phyloP scores from a whole-genome alignment of 371 early-diverging fungal species.

The Mortierella sp. region DNA sequence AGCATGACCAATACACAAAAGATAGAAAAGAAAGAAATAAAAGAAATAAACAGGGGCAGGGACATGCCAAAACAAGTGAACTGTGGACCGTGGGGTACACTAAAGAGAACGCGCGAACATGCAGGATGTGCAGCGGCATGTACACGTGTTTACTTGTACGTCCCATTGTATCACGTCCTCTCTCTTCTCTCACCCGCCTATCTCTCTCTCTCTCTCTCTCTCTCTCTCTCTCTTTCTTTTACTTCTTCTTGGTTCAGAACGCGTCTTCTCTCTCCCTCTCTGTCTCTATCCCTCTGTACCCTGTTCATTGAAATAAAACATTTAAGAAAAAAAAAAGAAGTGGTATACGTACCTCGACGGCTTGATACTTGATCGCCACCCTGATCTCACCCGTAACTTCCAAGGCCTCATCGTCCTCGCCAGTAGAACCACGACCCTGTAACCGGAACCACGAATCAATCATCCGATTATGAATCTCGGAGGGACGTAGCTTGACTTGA shows the following conservation, averaged over 20 bases:
- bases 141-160: too few relatives aligned
- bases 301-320: too few relatives aligned
- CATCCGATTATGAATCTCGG: constrained; percentile 63
- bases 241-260: too few relatives aligned
- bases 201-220: constrained; percentile 1
- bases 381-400: constrained; percentile 73
- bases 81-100: too few relatives aligned
- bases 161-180: constrained; percentile 23
- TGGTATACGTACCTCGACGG: constrained; percentile 49
- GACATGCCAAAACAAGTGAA: too few relatives aligned
- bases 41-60: background rate
- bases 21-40: background rate
- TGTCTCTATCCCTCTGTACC: too few relatives aligned
- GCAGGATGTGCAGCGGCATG: too few relatives aligned
- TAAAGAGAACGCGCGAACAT: too few relatives aligned
- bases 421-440: constrained; percentile 59
- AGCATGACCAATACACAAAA: too few relatives aligned
- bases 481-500: constrained; percentile 67
- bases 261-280: too few relatives aligned
- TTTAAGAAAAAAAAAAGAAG: background rate
- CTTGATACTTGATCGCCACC: constrained; percentile 66
- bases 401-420: constrained; percentile 58
- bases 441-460: constrained; percentile 76
- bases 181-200: background rate
- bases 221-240: background rate